Evolutionary conservation across 2,329 filamentous ascomycete genomes (phyloP), one percentile per base, ranked within the genome.

Genomic region (Pestalotiopsis sp.): DNA sequence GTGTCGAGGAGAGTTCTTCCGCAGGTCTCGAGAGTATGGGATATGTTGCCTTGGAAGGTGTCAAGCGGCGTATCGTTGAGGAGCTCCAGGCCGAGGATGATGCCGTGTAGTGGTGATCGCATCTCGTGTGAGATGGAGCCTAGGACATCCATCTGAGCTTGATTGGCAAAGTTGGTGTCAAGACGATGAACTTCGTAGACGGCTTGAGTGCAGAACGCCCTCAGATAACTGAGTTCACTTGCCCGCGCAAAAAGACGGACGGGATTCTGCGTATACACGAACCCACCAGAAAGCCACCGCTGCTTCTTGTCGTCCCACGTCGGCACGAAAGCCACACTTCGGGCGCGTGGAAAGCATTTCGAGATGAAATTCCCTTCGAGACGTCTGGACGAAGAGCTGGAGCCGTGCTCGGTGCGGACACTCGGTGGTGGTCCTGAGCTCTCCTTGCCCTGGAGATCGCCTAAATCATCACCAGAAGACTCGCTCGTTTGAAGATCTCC

Each of bases 61-160:
- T 80, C 81, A 25, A 88, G 78, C 0, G 77, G 68, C 0, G 86
- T 87, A 17, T 88, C 86, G 3, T 83, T 80, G 0, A 90, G 73
- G 3, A 89, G 75, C 71, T 89, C 87, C 1, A 83, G 80, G 65
- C 81, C 87, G 0, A 86, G 83, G 0, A 91, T 76, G 36, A 90
- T 84, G 2, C 88, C 88, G 68, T 91, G 88, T 0, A 91, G 77
- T 0, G 88, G 88, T 1, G 85, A 88, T 3, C 88, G 82, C 17
- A 91, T 77, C 73, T 91, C 88, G 72, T 91, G 88, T 2, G 85
- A 88, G 5, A 91, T 84, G 0, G 86, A 89, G 0, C 86, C 85
- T 2, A 91, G 82, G 41, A 88, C 85, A 68, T 89, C 87, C 1
- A 84, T 84, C 74, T 89, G 88, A 38, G 86, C 84, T 61, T 79